Conservation (phyloP, 345 rosid species). For the Erucastrum elatum region DNA sequence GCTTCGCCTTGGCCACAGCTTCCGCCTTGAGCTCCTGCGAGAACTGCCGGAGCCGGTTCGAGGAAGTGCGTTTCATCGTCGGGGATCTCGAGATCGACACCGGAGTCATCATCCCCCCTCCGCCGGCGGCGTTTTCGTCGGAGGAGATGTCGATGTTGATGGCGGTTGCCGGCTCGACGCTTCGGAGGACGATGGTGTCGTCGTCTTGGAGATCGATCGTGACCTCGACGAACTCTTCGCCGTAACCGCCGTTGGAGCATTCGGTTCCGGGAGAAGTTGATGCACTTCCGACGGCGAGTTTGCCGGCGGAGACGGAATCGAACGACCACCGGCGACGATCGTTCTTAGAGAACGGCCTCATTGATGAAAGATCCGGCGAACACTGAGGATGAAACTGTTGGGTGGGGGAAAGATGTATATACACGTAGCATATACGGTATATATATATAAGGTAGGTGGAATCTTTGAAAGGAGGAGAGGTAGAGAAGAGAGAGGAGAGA, state of each 20-base stretch:
- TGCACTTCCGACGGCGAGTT: constrained; percentile 39
- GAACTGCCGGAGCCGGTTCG: constrained; percentile 60
- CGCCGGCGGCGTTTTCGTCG: constrained; percentile 32
- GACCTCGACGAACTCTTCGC: constrained; percentile 90
- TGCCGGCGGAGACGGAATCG: constrained; percentile 62
- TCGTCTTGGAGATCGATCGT: constrained; percentile 91
- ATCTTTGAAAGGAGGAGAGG: constrained; percentile 15
- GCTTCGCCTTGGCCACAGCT: constrained; percentile 89
- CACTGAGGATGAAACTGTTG: neutral
- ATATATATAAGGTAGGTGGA: constrained; percentile 19
- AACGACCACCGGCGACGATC: constrained; percentile 94
- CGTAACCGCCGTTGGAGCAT: constrained; percentile 43
- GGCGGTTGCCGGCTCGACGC: constrained; percentile 87
- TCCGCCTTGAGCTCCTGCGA: constrained; percentile 96
- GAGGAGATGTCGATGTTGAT: constrained; percentile 41
- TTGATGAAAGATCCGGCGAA: constrained; percentile 24
- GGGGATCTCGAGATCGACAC: constrained; percentile 69
- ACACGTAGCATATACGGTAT: constrained; percentile 30
- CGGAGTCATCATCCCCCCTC: constrained; percentile 37
- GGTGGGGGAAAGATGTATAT: constrained; percentile 15
- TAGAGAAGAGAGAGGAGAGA: constrained; percentile 22
- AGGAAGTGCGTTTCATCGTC: constrained; percentile 66
- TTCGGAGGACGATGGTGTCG: constrained; percentile 82
- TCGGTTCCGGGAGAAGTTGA: constrained; percentile 60
- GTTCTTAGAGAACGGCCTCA: constrained; percentile 57